Conservation (phyloP, 345 rosid genomes). For the Murraya paniculata region DNA sequence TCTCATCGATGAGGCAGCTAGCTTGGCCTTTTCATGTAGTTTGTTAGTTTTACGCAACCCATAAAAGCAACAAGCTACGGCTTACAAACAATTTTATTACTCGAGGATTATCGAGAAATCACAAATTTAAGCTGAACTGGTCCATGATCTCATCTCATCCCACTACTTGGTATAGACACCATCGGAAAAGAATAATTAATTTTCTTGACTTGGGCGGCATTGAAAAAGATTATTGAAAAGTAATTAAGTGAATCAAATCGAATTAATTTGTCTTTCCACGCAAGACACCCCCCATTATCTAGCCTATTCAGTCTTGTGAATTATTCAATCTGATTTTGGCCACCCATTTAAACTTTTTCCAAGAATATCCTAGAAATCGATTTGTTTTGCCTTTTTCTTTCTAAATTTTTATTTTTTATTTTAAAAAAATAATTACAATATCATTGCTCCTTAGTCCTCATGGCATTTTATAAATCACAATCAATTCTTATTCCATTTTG, state of each 20-base stretch:
- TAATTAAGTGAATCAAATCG: not conserved
- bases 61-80: not conserved
- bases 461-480: not conserved
- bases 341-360: not conserved
- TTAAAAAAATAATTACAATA: too few relatives aligned
- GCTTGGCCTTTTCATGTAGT: not conserved
- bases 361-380: not conserved
- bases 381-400: too few relatives aligned
- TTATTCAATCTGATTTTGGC: not conserved
- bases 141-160: not conserved
- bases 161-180: not conserved
- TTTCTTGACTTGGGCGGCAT: not conserved
- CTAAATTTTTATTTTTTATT: too few relatives aligned
- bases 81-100: not conserved
- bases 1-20: not conserved
- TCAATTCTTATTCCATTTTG: not conserved
- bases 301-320: not conserved
- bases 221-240: not conserved
- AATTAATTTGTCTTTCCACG: too few relatives aligned
- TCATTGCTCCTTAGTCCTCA: not conserved
- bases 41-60: conserved; percentile 3
- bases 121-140: not conserved
- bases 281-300: not conserved
- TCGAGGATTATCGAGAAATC: not conserved
- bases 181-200: not conserved